A percentile compares a stretch with the other conserved stretches of the same genome.
These are phyloP conservation scores for Lactifluus echinatus DNA, from an alignment of 768 basidiomycete genomes.

Conservation along the genomic window DNA sequence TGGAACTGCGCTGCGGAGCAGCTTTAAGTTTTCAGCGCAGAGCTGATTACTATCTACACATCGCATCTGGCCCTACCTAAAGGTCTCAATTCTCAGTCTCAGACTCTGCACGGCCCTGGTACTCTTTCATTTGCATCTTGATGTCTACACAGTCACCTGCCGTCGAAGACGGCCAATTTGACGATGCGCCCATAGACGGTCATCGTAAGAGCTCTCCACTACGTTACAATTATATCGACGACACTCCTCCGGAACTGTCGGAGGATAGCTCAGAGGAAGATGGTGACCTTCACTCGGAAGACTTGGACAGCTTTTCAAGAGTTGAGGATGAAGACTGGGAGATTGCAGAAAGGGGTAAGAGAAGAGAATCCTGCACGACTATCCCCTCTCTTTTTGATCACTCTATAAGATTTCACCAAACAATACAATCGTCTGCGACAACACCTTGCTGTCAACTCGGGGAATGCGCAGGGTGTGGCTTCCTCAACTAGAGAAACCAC, in stretches of 20 bases:
- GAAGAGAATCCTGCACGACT: background rate
- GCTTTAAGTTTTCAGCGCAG: no score
- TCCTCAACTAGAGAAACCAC: conserved; percentile 43
- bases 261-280: conserved; percentile 29
- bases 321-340: conserved; percentile 90
- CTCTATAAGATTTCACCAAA: conserved; percentile 83
- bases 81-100: no score
- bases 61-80: no score
- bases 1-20: no score
- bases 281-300: conserved; percentile 24
- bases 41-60: no score
- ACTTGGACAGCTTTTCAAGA: conserved; percentile 32
- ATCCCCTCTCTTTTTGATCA: background rate
- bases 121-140: background rate
- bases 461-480: conserved; percentile 50
- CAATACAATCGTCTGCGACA: conserved; percentile 94
- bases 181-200: conserved; percentile 41
- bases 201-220: conserved; percentile 22
- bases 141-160: conserved; percentile 15
- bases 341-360: conserved; percentile 68
- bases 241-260: conserved; percentile 25
- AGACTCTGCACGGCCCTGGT: no score
- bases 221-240: conserved; percentile 30
- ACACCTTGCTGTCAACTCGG: conserved; percentile 76
- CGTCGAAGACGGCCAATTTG: conserved; percentile 49